Evolutionary conservation across 768 basidiomycete genomes (phyloP), one percentile per base, ranked within the genome.

Genomic region (Infundibulicybe gibba): DNA sequence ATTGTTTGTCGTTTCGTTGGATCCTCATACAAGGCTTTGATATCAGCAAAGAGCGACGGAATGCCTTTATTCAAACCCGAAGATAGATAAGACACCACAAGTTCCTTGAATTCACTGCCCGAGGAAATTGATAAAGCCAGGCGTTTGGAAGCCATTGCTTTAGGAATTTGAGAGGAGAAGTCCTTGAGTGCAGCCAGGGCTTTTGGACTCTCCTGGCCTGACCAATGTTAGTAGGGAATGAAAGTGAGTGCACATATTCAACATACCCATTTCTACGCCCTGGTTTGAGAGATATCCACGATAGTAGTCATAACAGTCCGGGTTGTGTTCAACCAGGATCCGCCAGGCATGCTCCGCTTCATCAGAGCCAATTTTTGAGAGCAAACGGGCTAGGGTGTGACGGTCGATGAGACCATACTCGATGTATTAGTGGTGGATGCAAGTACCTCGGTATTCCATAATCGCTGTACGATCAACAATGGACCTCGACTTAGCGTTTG

Each of bases 41-140:
- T 58, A 65, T 97, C 94, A 14, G 87, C 81, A 58, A 98, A 99
- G 2, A 98, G 71, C 2, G 93, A 97, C 2, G 97, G 97, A 33
- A 98, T 75, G 53, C 94, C 95, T 59, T 90, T 91, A 35, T 73
- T 75, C 11, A 99, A 71, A 8, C 80, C 87, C 3, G 74, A 70
- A 5, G 75, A 58, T 40, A 98, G 66, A 63, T 98, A 97, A 3
- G 75, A 66, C 47, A 74, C 71, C 5, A 79, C 79, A 10, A 87
- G 71, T 25, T 71, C 64, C 44, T 69, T 76, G 70, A 98, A 98
- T 16, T 76, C 68, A 15, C 85, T 81, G 16, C 81, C 87, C 13
- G 74, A 58, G 0, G 88, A 76, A 42, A 93, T 68, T 5, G 74
- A 74, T 2, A 99, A 76, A 5, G 83, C 81, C 10, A 98, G 63